Percentiles rank a stretch among this genome's conserved stretches.
Conservation (phyloP, 345 rosid genomes). For the Xanthoceras sorbifolium region DNA sequence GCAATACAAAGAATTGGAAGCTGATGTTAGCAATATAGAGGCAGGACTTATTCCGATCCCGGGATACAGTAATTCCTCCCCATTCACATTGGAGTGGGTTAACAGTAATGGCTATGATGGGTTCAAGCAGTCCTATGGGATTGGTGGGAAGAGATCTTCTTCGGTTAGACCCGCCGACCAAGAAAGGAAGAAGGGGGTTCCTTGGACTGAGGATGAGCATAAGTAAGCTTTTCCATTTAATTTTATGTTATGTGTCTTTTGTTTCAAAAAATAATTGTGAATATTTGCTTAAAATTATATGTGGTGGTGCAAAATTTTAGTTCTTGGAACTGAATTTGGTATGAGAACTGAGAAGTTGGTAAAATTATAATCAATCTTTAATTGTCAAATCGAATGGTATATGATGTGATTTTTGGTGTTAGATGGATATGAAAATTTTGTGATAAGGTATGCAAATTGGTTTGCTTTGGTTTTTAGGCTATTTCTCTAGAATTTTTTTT, state of each 20-base stretch:
- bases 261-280: background rate
- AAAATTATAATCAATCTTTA: too few species aligned
- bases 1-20: constrained; percentile 66
- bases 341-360: too few species aligned
- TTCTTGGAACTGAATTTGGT: background rate
- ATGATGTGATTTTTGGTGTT: background rate
- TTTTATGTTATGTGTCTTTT: background rate
- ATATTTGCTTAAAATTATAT: background rate
- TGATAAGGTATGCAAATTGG: too few species aligned
- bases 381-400: background rate
- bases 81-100: constrained; percentile 61
- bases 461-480: background rate
- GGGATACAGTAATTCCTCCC: constrained; percentile 49
- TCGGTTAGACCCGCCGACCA: constrained; percentile 60
- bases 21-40: constrained; percentile 67
- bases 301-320: background rate
- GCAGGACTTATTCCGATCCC: constrained; percentile 66
- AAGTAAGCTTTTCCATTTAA: constrained; percentile 43
- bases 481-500: background rate
- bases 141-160: constrained; percentile 68
- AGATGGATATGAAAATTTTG: background rate
- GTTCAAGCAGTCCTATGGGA: constrained; percentile 47
- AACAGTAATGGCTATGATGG: constrained; percentile 45
- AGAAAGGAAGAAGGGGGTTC: constrained; percentile 96
- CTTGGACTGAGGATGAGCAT: constrained; percentile 99